These are phyloP conservation scores for Mycosarcoma maydis DNA, from an alignment of 1,284 basidiomycete species.

Conservation along the genomic window DNA sequence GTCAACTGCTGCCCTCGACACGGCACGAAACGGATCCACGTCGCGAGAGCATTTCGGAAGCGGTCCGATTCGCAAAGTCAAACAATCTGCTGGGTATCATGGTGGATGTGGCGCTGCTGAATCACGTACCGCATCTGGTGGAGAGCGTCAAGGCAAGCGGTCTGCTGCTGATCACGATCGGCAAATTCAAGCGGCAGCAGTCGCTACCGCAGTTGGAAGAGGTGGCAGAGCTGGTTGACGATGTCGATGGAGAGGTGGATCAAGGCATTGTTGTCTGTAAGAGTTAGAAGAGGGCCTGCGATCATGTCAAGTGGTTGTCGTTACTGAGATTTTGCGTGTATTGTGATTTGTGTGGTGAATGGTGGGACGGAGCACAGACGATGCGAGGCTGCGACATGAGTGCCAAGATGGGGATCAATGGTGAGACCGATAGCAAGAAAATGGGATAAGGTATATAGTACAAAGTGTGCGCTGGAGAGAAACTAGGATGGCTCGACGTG, in stretches of 20 bases:
- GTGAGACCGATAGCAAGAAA: too few species aligned
- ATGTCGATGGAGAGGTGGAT: constrained; percentile 54
- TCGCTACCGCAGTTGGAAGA: neutral
- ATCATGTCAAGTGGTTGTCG: too few species aligned
- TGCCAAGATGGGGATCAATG: too few species aligned
- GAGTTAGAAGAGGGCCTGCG: constrained; percentile 25
- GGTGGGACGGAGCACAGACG: too few species aligned
- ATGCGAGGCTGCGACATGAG: too few species aligned
- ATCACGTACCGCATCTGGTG: constrained; percentile 58
- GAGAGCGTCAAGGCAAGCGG: constrained; percentile 62
- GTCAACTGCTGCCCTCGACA: constrained; percentile 64
- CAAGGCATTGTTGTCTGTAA: constrained; percentile 56
- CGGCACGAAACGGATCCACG: constrained; percentile 70
- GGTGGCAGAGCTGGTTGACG: constrained; percentile 9
- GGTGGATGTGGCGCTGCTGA: constrained; percentile 77
- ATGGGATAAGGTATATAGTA: too few species aligned
- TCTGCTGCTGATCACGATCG: constrained; percentile 62
- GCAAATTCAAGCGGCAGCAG: constrained; percentile 21
- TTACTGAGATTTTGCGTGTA: too few species aligned
- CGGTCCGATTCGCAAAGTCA: constrained; percentile 90
- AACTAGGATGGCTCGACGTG: too few species aligned
- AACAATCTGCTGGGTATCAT: constrained; percentile 95
- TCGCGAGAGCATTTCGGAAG: constrained; percentile 81
- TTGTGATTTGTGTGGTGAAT: too few species aligned
- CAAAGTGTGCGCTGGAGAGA: too few species aligned